phyloP scores from a whole-genome alignment of 345 rosid genomes.

The Acer negundo region DNA sequence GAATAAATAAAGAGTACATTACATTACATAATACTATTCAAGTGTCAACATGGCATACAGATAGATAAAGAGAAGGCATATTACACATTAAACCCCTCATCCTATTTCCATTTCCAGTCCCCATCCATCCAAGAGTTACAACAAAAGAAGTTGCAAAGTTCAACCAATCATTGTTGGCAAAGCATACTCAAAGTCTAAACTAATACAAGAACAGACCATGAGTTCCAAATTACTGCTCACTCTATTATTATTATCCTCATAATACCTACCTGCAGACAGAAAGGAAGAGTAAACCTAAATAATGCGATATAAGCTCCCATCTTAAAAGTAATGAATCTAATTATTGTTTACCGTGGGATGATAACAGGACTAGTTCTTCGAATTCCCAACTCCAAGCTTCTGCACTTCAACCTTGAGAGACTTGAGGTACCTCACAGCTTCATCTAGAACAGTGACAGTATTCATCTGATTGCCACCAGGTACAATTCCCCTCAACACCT shows the following conservation, averaged over 20 bases:
- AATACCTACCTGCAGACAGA: conserved; percentile 15
- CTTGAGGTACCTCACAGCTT: conserved; percentile 84
- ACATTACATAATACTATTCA: conserved; percentile 6
- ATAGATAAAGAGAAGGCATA: conserved; percentile 13
- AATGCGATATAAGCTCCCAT: neutral
- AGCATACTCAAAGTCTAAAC: neutral
- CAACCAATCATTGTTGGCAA: neutral
- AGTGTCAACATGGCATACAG: conserved; percentile 14
- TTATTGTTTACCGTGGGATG: neutral
- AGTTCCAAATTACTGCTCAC: neutral
- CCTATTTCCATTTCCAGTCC: neutral
- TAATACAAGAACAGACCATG: neutral
- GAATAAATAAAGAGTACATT: conserved; percentile 7
- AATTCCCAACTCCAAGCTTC: conserved; percentile 61
- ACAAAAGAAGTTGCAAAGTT: conserved; percentile 1
- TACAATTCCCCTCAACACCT: conserved; percentile 64
- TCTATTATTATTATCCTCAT: conserved; percentile 3
- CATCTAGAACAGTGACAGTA: conserved; percentile 68
- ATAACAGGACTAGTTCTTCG: conserved; percentile 40
- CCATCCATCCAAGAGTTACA: conserved; percentile 8
- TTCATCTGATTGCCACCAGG: conserved; percentile 80
- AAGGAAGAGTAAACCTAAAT: neutral
- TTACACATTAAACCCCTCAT: neutral
- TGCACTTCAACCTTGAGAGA: conserved; percentile 78
- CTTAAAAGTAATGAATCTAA: neutral